Evolutionary conservation across 345 rosid species (phyloP).

Genomic region (Murraya koenigii): DNA sequence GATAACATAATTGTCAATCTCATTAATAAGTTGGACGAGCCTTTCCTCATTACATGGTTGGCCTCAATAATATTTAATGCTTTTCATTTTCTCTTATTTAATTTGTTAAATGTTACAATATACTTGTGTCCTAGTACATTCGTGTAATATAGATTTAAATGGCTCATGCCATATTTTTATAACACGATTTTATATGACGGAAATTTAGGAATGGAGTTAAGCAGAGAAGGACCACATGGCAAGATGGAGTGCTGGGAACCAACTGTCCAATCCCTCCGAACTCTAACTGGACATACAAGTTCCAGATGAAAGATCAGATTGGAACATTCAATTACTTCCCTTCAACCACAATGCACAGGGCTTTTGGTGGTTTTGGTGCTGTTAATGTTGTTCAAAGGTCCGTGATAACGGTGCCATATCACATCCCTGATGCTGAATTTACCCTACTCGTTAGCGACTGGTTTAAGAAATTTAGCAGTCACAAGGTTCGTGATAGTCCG

Average conservation of each 20-base stretch:
- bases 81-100: too few species aligned
- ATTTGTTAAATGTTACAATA: too few species aligned
- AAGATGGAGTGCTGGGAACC: slow-evolving; percentile 88
- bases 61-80: not conserved
- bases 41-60: slow-evolving; percentile 80
- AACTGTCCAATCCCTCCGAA: slow-evolving; percentile 80
- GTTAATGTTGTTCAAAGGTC: slow-evolving; percentile 32
- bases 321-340: slow-evolving; percentile 72
- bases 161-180: not conserved
- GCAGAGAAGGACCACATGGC: slow-evolving; percentile 72
- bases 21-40: slow-evolving; percentile 64
- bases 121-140: not conserved
- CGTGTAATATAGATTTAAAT: not conserved
- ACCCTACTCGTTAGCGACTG: slow-evolving; percentile 44
- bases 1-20: slow-evolving; percentile 75
- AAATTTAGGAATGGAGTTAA: slow-evolving; percentile 67
- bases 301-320: slow-evolving; percentile 80
- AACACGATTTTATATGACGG: not conserved
- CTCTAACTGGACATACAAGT: slow-evolving; percentile 77
- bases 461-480: slow-evolving; percentile 33
- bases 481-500: slow-evolving; percentile 44
- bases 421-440: slow-evolving; percentile 35
- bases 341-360: slow-evolving; percentile 66
- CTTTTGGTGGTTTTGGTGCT: slow-evolving; percentile 63
- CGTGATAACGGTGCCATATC: slow-evolving; percentile 41